These are phyloP conservation scores for Phytophthora ohioensis DNA, from an alignment of 352 stramenopile genomes.

Conservation along the genomic window DNA sequence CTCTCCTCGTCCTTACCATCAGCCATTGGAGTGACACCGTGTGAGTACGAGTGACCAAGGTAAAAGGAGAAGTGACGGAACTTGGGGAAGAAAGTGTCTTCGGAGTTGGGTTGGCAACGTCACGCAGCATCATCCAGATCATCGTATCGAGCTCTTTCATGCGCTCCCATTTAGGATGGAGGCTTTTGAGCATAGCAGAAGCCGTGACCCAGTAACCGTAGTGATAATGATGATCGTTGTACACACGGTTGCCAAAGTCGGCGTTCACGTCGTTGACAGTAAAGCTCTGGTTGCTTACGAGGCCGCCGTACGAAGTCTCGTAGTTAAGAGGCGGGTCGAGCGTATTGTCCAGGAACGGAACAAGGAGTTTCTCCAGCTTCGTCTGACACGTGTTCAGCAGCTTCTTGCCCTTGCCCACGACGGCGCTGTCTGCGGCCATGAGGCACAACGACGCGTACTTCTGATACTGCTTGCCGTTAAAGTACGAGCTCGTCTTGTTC, in stretches of 20 bases:
- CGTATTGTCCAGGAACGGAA: slow-evolving; percentile 66
- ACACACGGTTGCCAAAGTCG: slow-evolving; percentile 79
- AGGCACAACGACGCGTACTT: slow-evolving; percentile 84
- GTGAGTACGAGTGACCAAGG: slow-evolving; percentile 74
- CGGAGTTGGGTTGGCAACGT: slow-evolving; percentile 67
- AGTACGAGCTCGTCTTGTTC: slow-evolving; percentile 70
- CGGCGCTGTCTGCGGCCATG: slow-evolving; percentile 50
- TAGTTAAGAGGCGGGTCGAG: slow-evolving; percentile 58
- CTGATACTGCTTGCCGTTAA: slow-evolving; percentile 76
- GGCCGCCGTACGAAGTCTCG: slow-evolving; percentile 67
- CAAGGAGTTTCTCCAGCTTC: slow-evolving; percentile 63
- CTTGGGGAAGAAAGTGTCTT: slow-evolving; percentile 64
- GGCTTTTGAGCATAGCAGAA: slow-evolving; percentile 63
- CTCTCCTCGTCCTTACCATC: slow-evolving; percentile 81
- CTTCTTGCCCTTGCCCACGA: slow-evolving; percentile 58
- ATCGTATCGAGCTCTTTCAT: slow-evolving; percentile 66
- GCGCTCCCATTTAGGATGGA: slow-evolving; percentile 62
- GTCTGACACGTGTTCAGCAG: slow-evolving; percentile 53
- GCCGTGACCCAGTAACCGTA: slow-evolving; percentile 79
- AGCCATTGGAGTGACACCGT: slow-evolving; percentile 60
- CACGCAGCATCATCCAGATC: slow-evolving; percentile 69
- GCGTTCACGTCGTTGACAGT: slow-evolving; percentile 55
- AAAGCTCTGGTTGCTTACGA: slow-evolving; percentile 56
- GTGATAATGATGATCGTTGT: slow-evolving; percentile 89
- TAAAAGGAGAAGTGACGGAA: slow-evolving; percentile 84